Conservation (phyloP, 2,329 filamentous ascomycete genomes). For the Curvularia lunata region DNA sequence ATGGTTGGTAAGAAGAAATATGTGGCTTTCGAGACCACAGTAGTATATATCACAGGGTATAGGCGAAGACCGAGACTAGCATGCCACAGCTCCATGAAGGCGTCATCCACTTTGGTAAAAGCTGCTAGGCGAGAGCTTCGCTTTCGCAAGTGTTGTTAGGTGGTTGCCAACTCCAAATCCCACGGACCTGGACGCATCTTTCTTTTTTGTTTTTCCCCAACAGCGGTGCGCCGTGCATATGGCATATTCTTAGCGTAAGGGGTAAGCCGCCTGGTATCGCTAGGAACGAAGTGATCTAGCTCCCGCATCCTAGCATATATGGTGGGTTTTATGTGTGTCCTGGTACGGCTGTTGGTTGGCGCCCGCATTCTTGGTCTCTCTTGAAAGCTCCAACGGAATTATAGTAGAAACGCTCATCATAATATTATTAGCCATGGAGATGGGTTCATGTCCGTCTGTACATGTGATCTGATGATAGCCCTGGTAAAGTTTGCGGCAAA, state of each 20-base stretch:
- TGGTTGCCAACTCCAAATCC: neutral
- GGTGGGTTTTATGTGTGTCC: neutral
- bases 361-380: neutral
- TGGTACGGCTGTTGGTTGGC: constrained; percentile 6
- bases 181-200: constrained; percentile 4
- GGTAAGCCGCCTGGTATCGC: constrained; percentile 9
- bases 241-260: constrained; percentile 11
- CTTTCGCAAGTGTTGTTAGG: neutral
- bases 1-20: constrained; percentile 8
- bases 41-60: neutral
- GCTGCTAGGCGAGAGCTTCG: neutral
- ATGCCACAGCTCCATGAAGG: neutral
- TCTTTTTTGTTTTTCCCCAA: constrained; percentile 7
- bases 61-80: neutral
- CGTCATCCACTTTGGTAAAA: neutral
- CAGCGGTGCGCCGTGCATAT: neutral
- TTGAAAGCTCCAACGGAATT: neutral
- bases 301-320: constrained; percentile 1
- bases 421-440: neutral
- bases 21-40: neutral
- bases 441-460: neutral
- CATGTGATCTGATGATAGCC: neutral
- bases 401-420: neutral
- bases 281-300: neutral
- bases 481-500: neutral